phyloP scores from a whole-genome alignment of 768 basidiomycete genomes.

The Kondoa malvinella region DNA sequence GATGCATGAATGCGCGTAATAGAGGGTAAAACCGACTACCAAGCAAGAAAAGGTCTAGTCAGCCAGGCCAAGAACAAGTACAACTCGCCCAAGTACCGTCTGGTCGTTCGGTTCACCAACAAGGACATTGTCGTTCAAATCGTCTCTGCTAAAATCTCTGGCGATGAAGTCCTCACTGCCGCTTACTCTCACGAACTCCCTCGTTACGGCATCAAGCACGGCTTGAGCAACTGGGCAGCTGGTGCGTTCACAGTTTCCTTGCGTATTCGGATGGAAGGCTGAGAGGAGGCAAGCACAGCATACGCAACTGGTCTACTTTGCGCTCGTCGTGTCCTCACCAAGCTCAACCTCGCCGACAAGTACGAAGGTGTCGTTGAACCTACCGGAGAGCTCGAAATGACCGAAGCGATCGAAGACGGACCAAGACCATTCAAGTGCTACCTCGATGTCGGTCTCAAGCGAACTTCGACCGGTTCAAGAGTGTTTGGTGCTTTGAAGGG shows the following conservation, averaged over 20 bases:
- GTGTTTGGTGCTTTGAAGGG: slow-evolving; percentile 98
- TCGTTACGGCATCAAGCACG: slow-evolving; percentile 90
- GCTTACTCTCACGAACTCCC: slow-evolving; percentile 85
- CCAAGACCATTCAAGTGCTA: slow-evolving; percentile 98
- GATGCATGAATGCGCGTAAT: slow-evolving; percentile 32
- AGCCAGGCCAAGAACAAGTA: slow-evolving; percentile 99
- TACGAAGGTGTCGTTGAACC: slow-evolving; percentile 88
- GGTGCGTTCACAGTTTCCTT: slow-evolving; percentile 40
- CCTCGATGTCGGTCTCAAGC: slow-evolving; percentile 94
- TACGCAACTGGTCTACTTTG: slow-evolving; percentile 92
- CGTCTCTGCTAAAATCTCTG: slow-evolving; percentile 90
- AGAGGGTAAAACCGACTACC: slow-evolving; percentile 99
- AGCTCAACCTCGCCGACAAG: slow-evolving; percentile 92
- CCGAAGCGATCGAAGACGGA: slow-evolving; percentile 77
- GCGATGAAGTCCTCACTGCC: slow-evolving; percentile 77
- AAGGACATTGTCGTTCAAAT: slow-evolving; percentile 87
- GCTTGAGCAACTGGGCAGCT: slow-evolving; percentile 97
- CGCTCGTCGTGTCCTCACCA: slow-evolving; percentile 84
- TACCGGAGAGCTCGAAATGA: slow-evolving; percentile 64
- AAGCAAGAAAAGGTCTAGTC: slow-evolving; percentile 90
- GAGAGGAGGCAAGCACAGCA: slow-evolving; percentile 37
- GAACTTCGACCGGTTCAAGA: slow-evolving; percentile 92
- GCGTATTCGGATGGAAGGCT: neutral
- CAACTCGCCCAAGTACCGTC: slow-evolving; percentile 93
- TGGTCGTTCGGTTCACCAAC: slow-evolving; percentile 98